Evolutionary conservation across 2,329 filamentous ascomycete genomes (phyloP), one percentile per base, ranked within the genome.

Genomic region (Aspergillus oerlinghausenensis): DNA sequence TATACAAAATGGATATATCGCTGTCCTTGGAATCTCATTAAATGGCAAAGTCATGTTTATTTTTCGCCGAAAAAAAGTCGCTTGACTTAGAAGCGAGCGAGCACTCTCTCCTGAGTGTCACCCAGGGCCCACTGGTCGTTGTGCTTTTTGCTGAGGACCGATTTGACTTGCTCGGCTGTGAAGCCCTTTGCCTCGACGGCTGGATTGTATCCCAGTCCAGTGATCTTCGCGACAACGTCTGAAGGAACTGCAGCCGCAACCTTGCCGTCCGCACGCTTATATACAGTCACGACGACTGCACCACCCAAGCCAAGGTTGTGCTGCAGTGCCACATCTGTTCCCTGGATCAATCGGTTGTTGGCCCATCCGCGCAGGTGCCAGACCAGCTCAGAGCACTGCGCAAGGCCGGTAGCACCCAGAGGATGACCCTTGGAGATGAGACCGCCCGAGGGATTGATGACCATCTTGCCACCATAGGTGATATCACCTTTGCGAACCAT

Each of bases 321-420:
- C 79, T 97, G 92, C 62, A 97, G 79, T 56, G 88, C 89, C 57
- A 85, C 85, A 60, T 78, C 84, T 0, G 92, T 94, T 56, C 82
- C 81, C 21, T 84, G 78, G 1, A 89, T 82, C 17, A 85, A 78
- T 43, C 93, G 83, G 79, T 97, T 97, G 76, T 94, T 96, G 21
- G 93, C 93, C 93, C 93, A 97, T 11, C 93, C 93, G 62, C 93
- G 85, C 66, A 97, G 80, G 70, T 97, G 93, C 93, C 93, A 97
- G 28, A 95, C 89, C 11, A 97, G 80, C 78, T 97, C 93, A 4
- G 93, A 90, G 71, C 92, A 97, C 77, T 97, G 93, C 11, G 93
- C 94, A 52, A 97, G 82, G n/a, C 94, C 93, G 0, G 91, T 96
- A 0, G 93, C 93, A 35, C 93, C 93, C 3, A 97, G 85, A 0